Evolutionary conservation across 2,329 filamentous ascomycete genomes (phyloP), one percentile per base, ranked within the genome.

Genomic region (Didymella lethalis): DNA sequence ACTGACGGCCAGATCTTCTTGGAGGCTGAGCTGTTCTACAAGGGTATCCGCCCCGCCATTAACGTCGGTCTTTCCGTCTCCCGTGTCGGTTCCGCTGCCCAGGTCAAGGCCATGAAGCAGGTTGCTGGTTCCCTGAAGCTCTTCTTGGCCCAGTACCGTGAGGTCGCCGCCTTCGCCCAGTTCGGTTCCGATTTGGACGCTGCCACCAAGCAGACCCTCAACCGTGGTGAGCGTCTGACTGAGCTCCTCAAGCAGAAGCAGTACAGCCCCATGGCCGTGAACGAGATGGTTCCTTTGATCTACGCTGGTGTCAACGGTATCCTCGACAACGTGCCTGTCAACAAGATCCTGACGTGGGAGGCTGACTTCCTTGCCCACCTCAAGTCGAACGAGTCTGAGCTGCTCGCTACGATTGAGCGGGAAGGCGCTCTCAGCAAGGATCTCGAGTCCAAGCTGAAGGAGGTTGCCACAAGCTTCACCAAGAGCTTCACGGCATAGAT

Each of bases 71-170:
- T 99, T 75, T 99, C 95, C 77, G 95, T 99, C 75, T 99, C 95
- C 74, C 95, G 95, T 92, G 95, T 99, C 90, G 95, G 95, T 81
- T 99, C 95, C 78, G 92, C 95, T 81, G 95, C 95, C 80, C 95
- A 99, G 88, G 88, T 98, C 82, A 99, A 98, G 92, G 93, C 95
- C 85, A 99, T 99, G 95, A 99, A 99, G 90, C 95, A 99, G 88
- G 95, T 99, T 76, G 95, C 95, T 78, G 95, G 95, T 88, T 98
- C 94, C 73, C 87, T 99, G 79, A 99, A 99, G 90, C 93, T 99
- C 75, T 99, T 98, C 93, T 92, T 99, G 91, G 95, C 95, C 77
- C 95, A 99, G 86, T 99, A 99, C 89, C 95, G 95, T 95, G 95
- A 99, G 84, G 95, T 99, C 67, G 95, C 95, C 77, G 95, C 95